phyloP scores from a whole-genome alignment of 352 stramenopile genomes.

The Phytophthora uliginosa region DNA sequence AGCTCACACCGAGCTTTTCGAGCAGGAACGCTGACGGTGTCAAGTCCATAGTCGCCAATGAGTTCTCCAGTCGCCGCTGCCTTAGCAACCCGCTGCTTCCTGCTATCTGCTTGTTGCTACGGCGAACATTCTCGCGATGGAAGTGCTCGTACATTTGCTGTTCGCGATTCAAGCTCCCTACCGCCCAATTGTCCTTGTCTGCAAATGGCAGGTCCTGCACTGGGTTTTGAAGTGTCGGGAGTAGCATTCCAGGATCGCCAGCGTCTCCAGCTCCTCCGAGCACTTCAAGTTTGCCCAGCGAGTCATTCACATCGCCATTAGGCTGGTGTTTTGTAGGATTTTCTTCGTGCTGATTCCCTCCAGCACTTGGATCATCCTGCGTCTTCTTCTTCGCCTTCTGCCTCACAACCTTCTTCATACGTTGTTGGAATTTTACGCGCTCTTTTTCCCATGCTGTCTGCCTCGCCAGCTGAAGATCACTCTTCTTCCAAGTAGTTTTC shows the following conservation, averaged over 20 bases:
- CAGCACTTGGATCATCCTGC: conserved; percentile 8
- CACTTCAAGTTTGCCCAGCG: conserved; percentile 32
- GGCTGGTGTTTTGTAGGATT: not conserved
- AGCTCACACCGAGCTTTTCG: conserved; percentile 67
- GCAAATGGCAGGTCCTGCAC: conserved; percentile 64
- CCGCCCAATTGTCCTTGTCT: conserved; percentile 86
- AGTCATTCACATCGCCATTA: conserved; percentile 33
- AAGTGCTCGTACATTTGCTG: conserved; percentile 82
- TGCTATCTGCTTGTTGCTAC: conserved; percentile 56
- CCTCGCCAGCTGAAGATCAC: conserved; percentile 72
- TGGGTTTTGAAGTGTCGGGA: conserved; percentile 54
- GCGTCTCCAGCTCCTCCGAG: conserved; percentile 19
- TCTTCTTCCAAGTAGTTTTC: conserved; percentile 80
- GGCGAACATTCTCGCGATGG: conserved; percentile 72
- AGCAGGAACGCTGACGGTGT: conserved; percentile 76
- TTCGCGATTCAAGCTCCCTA: conserved; percentile 80
- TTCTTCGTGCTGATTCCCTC: conserved; percentile 29
- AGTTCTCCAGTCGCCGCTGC: conserved; percentile 43
- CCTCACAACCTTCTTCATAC: conserved; percentile 80
- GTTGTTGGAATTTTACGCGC: conserved; percentile 70
- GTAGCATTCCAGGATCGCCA: conserved; percentile 29
- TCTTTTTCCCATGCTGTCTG: conserved; percentile 76
- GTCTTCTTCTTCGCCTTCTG: conserved; percentile 42
- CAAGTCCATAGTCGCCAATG: conserved; percentile 56
- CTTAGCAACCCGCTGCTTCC: conserved; percentile 44